Conservation (phyloP, 352 stramenopile species). For the Thraustochytrium sp. region DNA sequence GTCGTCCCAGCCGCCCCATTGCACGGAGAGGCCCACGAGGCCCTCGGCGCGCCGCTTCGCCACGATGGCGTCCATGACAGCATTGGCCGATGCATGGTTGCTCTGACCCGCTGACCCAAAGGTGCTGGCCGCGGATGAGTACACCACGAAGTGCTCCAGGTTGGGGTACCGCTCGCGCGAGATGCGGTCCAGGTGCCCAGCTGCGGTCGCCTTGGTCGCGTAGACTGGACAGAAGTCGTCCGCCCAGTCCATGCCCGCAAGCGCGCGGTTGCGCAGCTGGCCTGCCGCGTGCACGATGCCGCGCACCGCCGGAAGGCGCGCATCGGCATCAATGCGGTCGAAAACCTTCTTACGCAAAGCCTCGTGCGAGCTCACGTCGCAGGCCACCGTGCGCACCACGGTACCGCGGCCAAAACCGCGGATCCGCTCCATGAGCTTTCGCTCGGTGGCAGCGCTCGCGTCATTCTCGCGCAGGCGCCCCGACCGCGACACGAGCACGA, state of each 20-base stretch:
- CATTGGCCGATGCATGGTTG: slow-evolving; percentile 24
- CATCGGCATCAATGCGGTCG: not conserved
- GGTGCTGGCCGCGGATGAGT: slow-evolving; percentile 16
- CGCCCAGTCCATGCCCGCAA: not conserved
- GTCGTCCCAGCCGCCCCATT: slow-evolving; percentile 24
- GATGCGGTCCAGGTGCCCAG: not conserved
- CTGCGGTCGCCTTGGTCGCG: not conserved
- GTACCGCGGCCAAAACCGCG: not conserved
- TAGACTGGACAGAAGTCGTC: not conserved
- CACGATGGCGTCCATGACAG: not conserved
- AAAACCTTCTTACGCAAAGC: not conserved
- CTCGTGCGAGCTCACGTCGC: not conserved
- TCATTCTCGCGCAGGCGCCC: not conserved
- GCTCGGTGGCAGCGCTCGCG: not conserved
- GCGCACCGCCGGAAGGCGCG: not conserved
- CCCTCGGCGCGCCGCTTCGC: not conserved
- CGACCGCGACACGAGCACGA: slow-evolving; percentile 20
- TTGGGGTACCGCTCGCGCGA: not conserved
- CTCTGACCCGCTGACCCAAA: slow-evolving; percentile 12
- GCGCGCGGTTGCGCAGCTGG: not conserved
- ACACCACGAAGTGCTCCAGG: slow-evolving; percentile 17
- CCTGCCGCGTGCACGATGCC: slow-evolving; percentile 6
- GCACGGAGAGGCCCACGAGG: not conserved
- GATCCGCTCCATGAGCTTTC: not conserved
- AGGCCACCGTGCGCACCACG: not conserved